phyloP scores from a whole-genome alignment of 192 early-diverging fungal genomes.

The Kappamyces sp. region DNA sequence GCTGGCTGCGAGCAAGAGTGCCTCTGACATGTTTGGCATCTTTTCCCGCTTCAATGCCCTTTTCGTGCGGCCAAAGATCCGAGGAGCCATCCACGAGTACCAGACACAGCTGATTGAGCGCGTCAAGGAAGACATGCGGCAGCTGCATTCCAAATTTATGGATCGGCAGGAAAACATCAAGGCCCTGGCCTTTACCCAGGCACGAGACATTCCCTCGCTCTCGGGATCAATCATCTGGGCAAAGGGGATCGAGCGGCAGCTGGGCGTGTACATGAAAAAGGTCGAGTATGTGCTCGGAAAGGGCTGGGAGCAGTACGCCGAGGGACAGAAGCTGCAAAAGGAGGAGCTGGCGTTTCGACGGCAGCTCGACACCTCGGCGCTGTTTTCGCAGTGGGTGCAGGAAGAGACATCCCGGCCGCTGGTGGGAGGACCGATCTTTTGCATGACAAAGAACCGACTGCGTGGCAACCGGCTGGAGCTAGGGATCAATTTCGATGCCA shows the following conservation, averaged over 20 bases:
- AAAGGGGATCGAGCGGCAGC: conserved; percentile 94
- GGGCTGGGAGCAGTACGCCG: conserved; percentile 94
- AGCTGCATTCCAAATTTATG: conserved; percentile 95
- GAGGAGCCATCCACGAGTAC: conserved; percentile 98
- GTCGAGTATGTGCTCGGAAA: conserved; percentile 97
- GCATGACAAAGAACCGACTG: conserved; percentile 75
- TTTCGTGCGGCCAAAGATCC: conserved; percentile 98
- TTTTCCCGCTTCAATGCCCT: conserved; percentile 99
- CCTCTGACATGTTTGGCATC: conserved; percentile 90
- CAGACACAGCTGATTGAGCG: conserved; percentile 96
- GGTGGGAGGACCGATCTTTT: conserved; percentile 84
- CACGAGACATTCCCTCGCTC: conserved; percentile 89
- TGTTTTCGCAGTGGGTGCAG: conserved; percentile 87
- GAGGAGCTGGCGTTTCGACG: conserved; percentile 86
- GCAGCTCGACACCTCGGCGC: conserved; percentile 85
- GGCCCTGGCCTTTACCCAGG: conserved; percentile 79
- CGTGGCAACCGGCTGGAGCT: conserved; percentile 53
- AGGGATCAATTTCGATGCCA: conserved; percentile 87
- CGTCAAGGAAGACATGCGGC: conserved; percentile 96
- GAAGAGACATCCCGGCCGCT: conserved; percentile 79
- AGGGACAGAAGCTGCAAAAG: conserved; percentile 86
- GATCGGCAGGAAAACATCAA: conserved; percentile 82
- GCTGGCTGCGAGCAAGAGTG: conserved; percentile 90
- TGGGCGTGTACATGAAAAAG: conserved; percentile 90
- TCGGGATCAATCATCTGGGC: conserved; percentile 96